phyloP scores from a whole-genome alignment of 805 yeast genomes.

The Lipomyces yamanashiensis region DNA sequence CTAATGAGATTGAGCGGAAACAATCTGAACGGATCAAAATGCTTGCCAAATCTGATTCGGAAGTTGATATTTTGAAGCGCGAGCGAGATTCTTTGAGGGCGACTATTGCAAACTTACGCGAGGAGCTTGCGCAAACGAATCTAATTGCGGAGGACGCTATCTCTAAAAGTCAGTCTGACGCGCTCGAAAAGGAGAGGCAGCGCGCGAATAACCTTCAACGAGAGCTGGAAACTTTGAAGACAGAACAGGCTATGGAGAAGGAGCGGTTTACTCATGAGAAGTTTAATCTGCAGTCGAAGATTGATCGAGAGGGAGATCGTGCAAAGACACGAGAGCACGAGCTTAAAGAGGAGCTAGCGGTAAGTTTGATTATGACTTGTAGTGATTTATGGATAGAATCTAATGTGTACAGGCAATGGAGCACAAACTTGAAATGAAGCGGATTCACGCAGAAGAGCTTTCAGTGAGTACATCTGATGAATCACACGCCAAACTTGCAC shows the following conservation, averaged over 20 bases:
- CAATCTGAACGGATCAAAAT: constrained; percentile 40
- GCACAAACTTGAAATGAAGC: constrained; percentile 66
- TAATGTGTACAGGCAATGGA: constrained; percentile 66
- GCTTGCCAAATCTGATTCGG: constrained; percentile 36
- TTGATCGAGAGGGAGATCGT: constrained; percentile 43
- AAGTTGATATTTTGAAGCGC: constrained; percentile 34
- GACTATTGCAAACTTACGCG: constrained; percentile 37
- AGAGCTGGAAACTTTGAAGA: constrained; percentile 45
- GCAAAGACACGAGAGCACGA: constrained; percentile 41
- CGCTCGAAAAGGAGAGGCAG: constrained; percentile 40
- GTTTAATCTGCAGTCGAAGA: constrained; percentile 38
- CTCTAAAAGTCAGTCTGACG: constrained; percentile 41
- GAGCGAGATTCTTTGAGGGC: constrained; percentile 34
- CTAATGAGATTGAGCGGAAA: constrained; percentile 32
- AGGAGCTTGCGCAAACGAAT: constrained; percentile 41
- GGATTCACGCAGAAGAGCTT: constrained; percentile 63
- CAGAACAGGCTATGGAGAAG: constrained; percentile 43
- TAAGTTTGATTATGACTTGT: constrained; percentile 38
- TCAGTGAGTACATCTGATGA: constrained; percentile 42
- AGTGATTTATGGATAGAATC: constrained; percentile 39
- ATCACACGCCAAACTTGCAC: constrained; percentile 46
- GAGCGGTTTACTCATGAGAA: constrained; percentile 46
- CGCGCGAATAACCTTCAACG: constrained; percentile 39
- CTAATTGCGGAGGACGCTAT: constrained; percentile 41
- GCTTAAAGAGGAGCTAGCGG: constrained; percentile 38